These are phyloP conservation scores for Moricandia moricandioides DNA, from an alignment of 345 rosid species.

Conservation along the genomic window DNA sequence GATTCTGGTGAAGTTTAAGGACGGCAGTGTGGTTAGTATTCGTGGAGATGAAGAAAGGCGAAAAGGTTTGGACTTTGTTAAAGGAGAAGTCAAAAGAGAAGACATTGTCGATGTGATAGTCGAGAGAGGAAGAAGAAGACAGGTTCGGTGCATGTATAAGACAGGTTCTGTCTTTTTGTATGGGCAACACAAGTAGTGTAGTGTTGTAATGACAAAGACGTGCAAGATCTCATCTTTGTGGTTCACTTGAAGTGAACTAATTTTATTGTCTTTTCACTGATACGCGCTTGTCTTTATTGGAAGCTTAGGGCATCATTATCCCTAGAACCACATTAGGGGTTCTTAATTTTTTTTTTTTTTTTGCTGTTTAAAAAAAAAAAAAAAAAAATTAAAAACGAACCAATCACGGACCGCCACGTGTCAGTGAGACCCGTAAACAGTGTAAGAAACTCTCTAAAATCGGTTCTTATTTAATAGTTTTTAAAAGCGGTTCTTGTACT, in stretches of 20 bases:
- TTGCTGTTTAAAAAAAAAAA: no score
- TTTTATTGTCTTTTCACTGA: background rate
- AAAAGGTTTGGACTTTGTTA: conserved; percentile 38
- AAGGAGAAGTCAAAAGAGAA: conserved; percentile 45
- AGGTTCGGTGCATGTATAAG: background rate
- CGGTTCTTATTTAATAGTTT: no score
- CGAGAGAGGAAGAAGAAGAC: conserved; percentile 2
- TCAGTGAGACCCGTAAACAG: no score
- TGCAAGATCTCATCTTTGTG: conserved; percentile 22
- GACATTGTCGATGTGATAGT: conserved; percentile 43
- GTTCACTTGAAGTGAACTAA: no score
- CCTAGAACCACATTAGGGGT: no score
- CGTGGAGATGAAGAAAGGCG: conserved; percentile 33
- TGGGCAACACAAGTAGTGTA: background rate
- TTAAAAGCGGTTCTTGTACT: no score
- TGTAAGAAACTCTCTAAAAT: no score
- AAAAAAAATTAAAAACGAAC: no score
- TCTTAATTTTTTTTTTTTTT: no score
- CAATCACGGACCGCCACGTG: no score
- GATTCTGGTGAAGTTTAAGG: conserved; percentile 26
- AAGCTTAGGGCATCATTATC: no score
- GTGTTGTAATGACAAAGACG: conserved; percentile 17
- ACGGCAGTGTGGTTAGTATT: background rate
- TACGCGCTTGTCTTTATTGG: background rate
- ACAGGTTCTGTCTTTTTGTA: conserved; percentile 29